A percentile compares a stretch with the other conserved stretches of the same genome.
phyloP scores from a whole-genome alignment of 345 rosid species.

The Eucalyptus tenuipes region DNA sequence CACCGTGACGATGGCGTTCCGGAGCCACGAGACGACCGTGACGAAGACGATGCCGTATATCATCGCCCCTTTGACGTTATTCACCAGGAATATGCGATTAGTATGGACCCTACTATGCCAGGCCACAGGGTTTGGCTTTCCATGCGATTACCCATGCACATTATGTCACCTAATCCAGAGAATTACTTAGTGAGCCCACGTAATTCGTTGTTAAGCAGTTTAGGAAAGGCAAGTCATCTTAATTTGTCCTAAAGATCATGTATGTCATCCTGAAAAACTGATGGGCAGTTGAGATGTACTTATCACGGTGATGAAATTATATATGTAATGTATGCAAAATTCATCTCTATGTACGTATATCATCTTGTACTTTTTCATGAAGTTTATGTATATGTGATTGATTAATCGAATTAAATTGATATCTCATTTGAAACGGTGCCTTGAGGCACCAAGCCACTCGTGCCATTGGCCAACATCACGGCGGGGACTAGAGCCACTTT shows the following conservation, averaged over 20 bases:
- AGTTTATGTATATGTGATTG: background rate
- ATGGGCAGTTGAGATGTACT: rapidly evolving
- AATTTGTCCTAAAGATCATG: background rate
- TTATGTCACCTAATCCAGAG: constrained; percentile 12
- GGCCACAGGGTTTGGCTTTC: constrained; percentile 74
- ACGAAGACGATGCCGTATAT: constrained; percentile 75
- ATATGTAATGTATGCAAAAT: too few relatives aligned
- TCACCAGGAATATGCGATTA: constrained; percentile 61
- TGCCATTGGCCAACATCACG: constrained; percentile 40
- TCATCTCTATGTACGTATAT: too few relatives aligned
- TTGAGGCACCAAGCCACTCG: constrained; percentile 26
- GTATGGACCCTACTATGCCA: constrained; percentile 69
- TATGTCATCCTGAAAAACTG: rapidly evolving
- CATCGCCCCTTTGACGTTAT: constrained; percentile 77
- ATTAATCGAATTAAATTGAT: rapidly evolving
- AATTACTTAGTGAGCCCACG: too few relatives aligned
- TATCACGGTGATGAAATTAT: rapidly evolving
- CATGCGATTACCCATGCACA: constrained; percentile 52
- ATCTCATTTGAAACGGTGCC: constrained; percentile 37
- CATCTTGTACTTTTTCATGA: too few relatives aligned
- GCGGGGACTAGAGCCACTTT: constrained; percentile 58
- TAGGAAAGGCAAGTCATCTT: background rate
- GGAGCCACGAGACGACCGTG: constrained; percentile 82
- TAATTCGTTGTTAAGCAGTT: background rate
- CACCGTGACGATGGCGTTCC: constrained; percentile 49